Conservation (phyloP, 768 basidiomycete species). For the Lactarius indigo region DNA sequence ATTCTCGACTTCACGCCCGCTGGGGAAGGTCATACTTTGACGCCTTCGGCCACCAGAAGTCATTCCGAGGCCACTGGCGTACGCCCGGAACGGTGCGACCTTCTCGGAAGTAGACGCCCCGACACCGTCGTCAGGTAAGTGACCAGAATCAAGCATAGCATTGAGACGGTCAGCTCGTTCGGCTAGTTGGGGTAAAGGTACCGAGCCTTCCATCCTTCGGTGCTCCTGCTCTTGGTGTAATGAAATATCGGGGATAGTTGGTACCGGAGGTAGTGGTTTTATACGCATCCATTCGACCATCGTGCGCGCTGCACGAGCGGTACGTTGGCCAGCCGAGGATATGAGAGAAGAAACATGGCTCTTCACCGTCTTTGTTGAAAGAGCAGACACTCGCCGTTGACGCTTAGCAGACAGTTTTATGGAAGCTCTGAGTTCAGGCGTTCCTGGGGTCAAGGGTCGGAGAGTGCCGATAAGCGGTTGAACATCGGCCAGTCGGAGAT, state of each 20-base stretch:
- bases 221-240: constrained; percentile 41
- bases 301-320: constrained; percentile 11
- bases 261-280: constrained; percentile 61
- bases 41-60: constrained; percentile 11
- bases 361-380: constrained; percentile 39
- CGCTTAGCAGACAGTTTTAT: neutral
- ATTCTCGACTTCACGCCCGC: neutral
- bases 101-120: constrained; percentile 23
- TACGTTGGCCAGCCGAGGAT: constrained; percentile 31
- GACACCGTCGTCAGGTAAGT: constrained; percentile 48
- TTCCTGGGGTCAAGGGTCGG: constrained; percentile 3
- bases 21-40: neutral
- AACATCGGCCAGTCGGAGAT: neutral
- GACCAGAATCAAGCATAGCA: constrained; percentile 50
- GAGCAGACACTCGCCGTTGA: constrained; percentile 38
- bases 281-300: constrained; percentile 37
- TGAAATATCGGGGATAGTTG: constrained; percentile 46
- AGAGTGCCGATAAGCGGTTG: neutral
- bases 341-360: constrained; percentile 51
- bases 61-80: constrained; percentile 11
- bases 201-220: constrained; percentile 43
- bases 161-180: constrained; percentile 48
- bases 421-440: neutral
- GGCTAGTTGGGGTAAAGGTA: constrained; percentile 51
- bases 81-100: neutral